Evolutionary conservation across 116 monocot genomes (phyloP).

Genomic region (Iris pallida): DNA sequence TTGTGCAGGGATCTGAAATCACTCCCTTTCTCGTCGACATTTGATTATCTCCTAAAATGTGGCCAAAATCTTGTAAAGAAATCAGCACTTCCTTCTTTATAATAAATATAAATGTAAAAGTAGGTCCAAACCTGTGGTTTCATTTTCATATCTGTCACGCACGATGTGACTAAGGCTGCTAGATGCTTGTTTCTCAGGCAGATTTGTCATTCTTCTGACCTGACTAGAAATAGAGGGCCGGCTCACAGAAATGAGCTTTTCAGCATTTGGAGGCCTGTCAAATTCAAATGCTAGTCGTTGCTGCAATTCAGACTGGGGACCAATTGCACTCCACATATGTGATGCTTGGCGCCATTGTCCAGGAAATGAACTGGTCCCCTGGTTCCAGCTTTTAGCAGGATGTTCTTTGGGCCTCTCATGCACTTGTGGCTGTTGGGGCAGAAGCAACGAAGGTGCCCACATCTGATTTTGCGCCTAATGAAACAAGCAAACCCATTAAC

Average conservation of each 20-base stretch:
- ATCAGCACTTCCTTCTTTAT: conserved; percentile 30
- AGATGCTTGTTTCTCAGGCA: conserved; percentile 37
- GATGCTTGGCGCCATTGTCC: conserved; percentile 87
- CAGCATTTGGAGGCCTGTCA: conserved; percentile 67
- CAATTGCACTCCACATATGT: conserved; percentile 36
- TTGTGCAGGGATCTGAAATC: conserved; percentile 33
- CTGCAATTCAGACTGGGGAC: conserved; percentile 31
- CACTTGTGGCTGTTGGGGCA: conserved; percentile 19
- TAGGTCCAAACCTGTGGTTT: conserved; percentile 28
- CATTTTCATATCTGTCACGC: conserved; percentile 20
- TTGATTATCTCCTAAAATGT: conserved; percentile 39
- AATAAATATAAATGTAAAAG: conserved; percentile 37
- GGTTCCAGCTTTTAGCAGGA: conserved; percentile 60
- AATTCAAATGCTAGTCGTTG: conserved; percentile 48
- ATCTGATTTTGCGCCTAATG: conserved; percentile 47
- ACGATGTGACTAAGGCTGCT: conserved; percentile 32
- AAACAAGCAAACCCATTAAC: not conserved
- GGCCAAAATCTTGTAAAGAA: conserved; percentile 27
- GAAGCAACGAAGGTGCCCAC: conserved; percentile 38
- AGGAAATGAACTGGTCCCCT: conserved; percentile 43
- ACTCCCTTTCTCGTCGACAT: conserved; percentile 35
- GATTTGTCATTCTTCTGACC: conserved; percentile 57
- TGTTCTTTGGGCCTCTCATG: conserved; percentile 53
- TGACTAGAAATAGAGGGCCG: conserved; percentile 43
- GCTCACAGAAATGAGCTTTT: conserved; percentile 46